Base-by-base conservation (phyloP, 202 grass and related monocot species). In the Carex arenaria region DNA sequence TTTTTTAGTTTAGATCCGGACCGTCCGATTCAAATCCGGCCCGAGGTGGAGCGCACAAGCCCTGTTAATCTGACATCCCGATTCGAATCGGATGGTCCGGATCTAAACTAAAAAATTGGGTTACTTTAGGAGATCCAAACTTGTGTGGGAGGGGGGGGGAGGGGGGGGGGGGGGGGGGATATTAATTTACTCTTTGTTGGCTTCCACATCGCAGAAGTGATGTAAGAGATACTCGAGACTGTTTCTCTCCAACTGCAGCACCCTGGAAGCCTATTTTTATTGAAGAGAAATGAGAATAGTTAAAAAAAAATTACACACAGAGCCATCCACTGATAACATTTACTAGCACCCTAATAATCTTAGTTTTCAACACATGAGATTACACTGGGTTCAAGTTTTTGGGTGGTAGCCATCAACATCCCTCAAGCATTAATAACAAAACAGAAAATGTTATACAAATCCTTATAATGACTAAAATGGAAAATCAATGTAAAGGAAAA, bases 211-310 rank as follows among this genome's bases (percentile, higher is more conserved):
- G 83, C 96, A 99, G 66, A 95, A 90, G 81, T 94, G 87, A 92
- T 74, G 81, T 81, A 99, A 86, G 87, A 99, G 88, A 85, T 93
- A 79, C 82, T 99, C 88, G 45, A 99, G 83, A 83, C 89, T 99
- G 76, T 99, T 94, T 90, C 96, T 88, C 73, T 99, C 96, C 89
- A 96, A 84, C 68, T 92, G 89, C 86, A 99, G 85, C 17, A 99
- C 85, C 72, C 93, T 93, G 31, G 93, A 99, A 85, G 96, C 93
- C 96, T 99, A 83, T 63, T 85, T 85, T 76, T 23, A 20, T 53
- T 89, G 80, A 75, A 31, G 73, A 72, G 54, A n/a, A 72, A 71
- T 63, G 76, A 72, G 84, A 52, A 79, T 80, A 80, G 54, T 87
- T 53, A 80, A 60, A 72, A 70, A 51, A 42, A 42, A 19, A 18